Conservation (phyloP, 1,284 basidiomycete genomes). For the Leccinum colubrinum region DNA sequence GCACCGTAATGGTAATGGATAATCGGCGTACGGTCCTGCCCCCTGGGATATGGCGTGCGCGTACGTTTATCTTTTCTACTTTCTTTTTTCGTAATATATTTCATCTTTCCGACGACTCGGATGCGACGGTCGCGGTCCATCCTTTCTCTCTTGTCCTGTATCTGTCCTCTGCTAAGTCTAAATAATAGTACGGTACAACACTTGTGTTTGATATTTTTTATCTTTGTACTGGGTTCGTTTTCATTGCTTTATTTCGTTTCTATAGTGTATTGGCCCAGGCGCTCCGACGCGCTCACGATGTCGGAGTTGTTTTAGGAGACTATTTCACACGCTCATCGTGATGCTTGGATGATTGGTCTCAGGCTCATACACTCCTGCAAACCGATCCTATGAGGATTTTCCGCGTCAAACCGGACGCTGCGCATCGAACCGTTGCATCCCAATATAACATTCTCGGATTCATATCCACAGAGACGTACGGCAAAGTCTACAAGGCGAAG, state of each 20-base stretch:
- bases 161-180: background rate
- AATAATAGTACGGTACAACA: background rate
- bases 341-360: conserved; percentile 33
- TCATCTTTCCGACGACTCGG: background rate
- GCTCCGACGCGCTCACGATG: no score
- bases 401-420: conserved; percentile 71
- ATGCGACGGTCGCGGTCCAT: background rate
- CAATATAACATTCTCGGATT: conserved; percentile 95
- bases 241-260: background rate
- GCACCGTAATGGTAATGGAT: background rate
- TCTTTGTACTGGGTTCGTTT: background rate
- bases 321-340: background rate
- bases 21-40: background rate
- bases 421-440: conserved; percentile 65
- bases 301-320: no score
- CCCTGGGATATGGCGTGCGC: background rate
- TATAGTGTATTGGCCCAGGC: no score
- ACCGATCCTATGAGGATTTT: conserved; percentile 84
- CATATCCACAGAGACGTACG: conserved; percentile 97
- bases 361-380: conserved; percentile 38
- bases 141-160: background rate
- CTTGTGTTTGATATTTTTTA: background rate
- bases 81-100: background rate
- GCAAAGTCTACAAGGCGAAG: conserved; percentile 95
- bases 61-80: background rate